Base-by-base conservation (phyloP, 2,329 filamentous ascomycete genomes). In the Aureobasidium leucospermi region DNA sequence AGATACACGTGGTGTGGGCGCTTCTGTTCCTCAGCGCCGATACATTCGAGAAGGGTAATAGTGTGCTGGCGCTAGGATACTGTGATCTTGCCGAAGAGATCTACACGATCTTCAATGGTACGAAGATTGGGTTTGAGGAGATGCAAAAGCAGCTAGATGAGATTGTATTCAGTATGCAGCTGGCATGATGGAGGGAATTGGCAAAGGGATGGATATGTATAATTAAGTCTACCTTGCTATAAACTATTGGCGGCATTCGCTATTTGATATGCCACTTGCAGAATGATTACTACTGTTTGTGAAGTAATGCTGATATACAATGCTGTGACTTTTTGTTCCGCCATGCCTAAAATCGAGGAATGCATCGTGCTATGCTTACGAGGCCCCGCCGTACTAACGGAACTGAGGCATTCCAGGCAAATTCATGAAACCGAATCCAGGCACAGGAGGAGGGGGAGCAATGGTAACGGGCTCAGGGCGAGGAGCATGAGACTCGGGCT, bases 361-460 rank as follows among this genome's bases (percentile, higher is more conserved):
- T 23, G 23, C 23, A 23, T 23, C 23, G 23, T 23, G 23, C 23
- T 23, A 23, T 23, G 16, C 47, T 38, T 8, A 6, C 6, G 8
- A 7, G 9, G 19, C 19, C 23, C 32, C 49, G 15, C 28, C 23
- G 8, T 16, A 15, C 41, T 60, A 60, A 31, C 49, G 49, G 49
- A 53, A 60, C 34, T 43, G 59, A 23, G 60, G 60, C 60, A 59
- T 58, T 10, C 59, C 53, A 4, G 62, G 62, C 3, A 62, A 23
- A 31, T 62, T 63, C 36, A 72, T 63, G 60, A 72, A 74, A 0
- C 73, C 73, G 58, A 75, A 75, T 8, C 68, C 68, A 23, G 73
- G 73, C 36, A 75, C 73, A 16, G 72, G 69, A 6, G 73, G 73
- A 31, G 73, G 72, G 39, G 71, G 72, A 41, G 70, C 70, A 23